Conservation (phyloP, 169 alveolate species). For the Plasmodium relictum region DNA sequence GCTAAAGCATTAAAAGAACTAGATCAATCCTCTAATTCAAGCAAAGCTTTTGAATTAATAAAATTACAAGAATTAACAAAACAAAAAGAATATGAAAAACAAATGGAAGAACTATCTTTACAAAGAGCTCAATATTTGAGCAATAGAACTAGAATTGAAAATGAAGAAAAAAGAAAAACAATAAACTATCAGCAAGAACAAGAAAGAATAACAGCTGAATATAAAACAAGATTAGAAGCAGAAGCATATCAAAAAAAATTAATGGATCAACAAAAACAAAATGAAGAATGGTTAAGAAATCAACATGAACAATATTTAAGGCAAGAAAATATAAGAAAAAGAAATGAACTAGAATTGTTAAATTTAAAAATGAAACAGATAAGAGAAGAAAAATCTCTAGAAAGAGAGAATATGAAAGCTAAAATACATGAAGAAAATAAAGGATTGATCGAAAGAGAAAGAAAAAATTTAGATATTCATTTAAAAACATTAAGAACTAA, state of each 20-base stretch:
- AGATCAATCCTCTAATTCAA: conserved; percentile 94
- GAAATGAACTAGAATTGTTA: conserved; percentile 88
- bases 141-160: conserved; percentile 88
- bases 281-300: conserved; percentile 93
- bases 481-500: conserved; percentile 87
- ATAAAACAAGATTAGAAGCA: conserved; percentile 93
- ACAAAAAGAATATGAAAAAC: conserved; percentile 94
- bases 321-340: conserved; percentile 92
- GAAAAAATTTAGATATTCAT: conserved; percentile 88
- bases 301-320: conserved; percentile 94
- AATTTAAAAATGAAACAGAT: conserved; percentile 85
- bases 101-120: conserved; percentile 88
- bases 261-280: conserved; percentile 94
- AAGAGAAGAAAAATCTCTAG: conserved; percentile 87
- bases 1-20: conserved; percentile 98
- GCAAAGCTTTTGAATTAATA: conserved; percentile 96
- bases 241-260: conserved; percentile 94
- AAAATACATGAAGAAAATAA: conserved; percentile 89
- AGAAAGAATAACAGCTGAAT: conserved; percentile 94
- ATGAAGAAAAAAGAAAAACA: conserved; percentile 94
- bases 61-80: conserved; percentile 95
- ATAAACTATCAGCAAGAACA: conserved; percentile 94
- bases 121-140: conserved; percentile 79
- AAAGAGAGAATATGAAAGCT: conserved; percentile 91
- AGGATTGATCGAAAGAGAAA: conserved; percentile 86